These are phyloP conservation scores for Dianthus caryophyllus DNA, from an alignment of 148 eudicot genomes.

Conservation along the genomic window DNA sequence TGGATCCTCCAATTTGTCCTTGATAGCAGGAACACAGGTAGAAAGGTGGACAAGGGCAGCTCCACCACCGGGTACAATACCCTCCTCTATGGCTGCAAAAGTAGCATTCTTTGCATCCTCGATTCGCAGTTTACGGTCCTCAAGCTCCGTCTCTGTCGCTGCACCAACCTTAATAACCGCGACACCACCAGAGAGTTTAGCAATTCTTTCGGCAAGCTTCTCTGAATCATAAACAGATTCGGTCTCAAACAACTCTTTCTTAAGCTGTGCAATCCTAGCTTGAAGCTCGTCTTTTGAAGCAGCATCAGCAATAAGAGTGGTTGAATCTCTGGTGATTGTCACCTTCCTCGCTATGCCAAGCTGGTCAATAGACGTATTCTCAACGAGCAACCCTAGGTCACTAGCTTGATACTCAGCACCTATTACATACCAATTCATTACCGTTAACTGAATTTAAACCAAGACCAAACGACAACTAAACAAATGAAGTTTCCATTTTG, in stretches of 20 bases:
- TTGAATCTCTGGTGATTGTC: constrained; percentile 77
- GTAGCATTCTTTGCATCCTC: constrained; percentile 99
- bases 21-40: constrained; percentile 70
- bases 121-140: constrained; percentile 88
- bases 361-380: constrained; percentile 74
- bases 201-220: constrained; percentile 96
- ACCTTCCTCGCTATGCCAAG: constrained; percentile 90
- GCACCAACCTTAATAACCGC: constrained; percentile 99
- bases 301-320: constrained; percentile 90
- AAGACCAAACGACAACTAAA: too few species aligned
- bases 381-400: constrained; percentile 75
- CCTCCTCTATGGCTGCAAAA: constrained; percentile 98
- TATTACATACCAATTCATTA: constrained; percentile 17
- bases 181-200: constrained; percentile 91
- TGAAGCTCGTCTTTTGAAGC: constrained; percentile 95
- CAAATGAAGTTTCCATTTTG: neutral
- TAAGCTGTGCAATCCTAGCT: constrained; percentile 87
- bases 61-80: constrained; percentile 98
- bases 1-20: constrained; percentile 73
- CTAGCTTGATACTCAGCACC: constrained; percentile 95
- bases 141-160: constrained; percentile 95
- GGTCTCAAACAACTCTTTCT: constrained; percentile 76
- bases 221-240: constrained; percentile 90
- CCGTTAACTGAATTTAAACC: too few species aligned
- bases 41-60: constrained; percentile 96